Base-by-base conservation (phyloP, 495 filamentous ascomycete genomes). In the Penicillium coffeae region DNA sequence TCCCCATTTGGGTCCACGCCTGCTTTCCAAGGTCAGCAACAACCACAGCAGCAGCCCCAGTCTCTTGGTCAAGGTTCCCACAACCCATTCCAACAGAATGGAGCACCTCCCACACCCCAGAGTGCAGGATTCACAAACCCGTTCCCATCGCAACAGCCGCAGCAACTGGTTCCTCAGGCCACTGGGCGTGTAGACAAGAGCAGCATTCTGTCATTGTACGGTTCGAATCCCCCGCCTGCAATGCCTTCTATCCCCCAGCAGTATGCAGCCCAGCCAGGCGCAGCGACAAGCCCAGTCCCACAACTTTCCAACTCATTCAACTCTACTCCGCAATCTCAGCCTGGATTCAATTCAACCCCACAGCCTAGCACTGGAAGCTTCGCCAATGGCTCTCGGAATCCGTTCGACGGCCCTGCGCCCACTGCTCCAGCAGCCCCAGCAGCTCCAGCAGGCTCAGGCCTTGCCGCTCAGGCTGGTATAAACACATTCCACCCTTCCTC, bases 161-260 rank as follows among this genome's bases (percentile, higher is more conserved):
- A 74, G 60, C 68, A 72, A 41, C 59, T 72, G 15, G 47, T 50
- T 25, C 55, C 71, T 1, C 77, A 77, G 52, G 63, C 63, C 33
- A 71, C 75, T 1, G 68, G 69, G 18, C 78, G 76, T 21, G 65
- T 79, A 55, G 83, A 95, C 60, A 98, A 95, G 55, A 81, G 80
- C 9, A 85, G 83, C 39, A 97, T 98, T 55, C 78, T 98, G 50
- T 87, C 90, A 10, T 69, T 98, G 4, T 98, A 91, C 69, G 86
- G 85, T 63, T 77, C 89, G 45, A 81, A 87, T 13, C 86, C 89
- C n/a, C 71, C 86, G 6, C 81, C 84, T 21, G 33, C 22, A 32
- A 59, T 67, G 27, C 62, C 66, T 36, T 52, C 64, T 10, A 59
- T 66, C 38, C 62, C 66, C 16, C 59, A 67, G 46, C 63, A 74